Evolutionary conservation across 2,329 filamentous ascomycete species (phyloP).

Genomic region (Penicillium corylophilum): DNA sequence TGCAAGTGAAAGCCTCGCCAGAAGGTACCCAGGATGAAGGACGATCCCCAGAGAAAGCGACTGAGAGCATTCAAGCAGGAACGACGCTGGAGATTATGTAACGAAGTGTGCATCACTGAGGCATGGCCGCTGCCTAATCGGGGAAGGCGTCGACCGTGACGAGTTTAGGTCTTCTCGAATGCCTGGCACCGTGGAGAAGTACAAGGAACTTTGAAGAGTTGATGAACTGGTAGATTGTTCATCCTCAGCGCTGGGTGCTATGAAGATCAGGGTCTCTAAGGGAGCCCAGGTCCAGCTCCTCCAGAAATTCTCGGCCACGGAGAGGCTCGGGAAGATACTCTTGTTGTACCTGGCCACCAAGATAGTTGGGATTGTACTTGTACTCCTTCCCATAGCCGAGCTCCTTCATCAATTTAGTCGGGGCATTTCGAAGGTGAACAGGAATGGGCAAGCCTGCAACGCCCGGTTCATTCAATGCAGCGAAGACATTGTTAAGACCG

Average conservation of each 20-base stretch:
- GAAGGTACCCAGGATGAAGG: not conserved
- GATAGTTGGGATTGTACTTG: constrained; percentile 93
- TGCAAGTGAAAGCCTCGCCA: not conserved
- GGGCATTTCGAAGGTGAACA: constrained; percentile 85
- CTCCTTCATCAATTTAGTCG: constrained; percentile 89
- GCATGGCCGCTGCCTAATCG: not conserved
- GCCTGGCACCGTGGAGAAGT: not conserved
- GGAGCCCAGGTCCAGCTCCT: constrained; percentile 75
- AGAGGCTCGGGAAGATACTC: constrained; percentile 85
- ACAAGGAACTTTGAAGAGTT: not conserved
- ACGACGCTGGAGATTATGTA: not conserved
- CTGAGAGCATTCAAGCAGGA: not conserved
- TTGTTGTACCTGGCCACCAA: constrained; percentile 76
- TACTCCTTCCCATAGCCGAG: constrained; percentile 88
- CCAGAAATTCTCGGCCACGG: constrained; percentile 69
- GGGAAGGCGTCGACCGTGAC: not conserved
- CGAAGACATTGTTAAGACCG: constrained; percentile 74
- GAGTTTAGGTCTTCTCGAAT: not conserved
- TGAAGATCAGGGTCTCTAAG: constrained; percentile 69
- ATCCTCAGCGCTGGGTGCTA: not conserved
- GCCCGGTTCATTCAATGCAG: constrained; percentile 77
- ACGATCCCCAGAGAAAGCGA: not conserved
- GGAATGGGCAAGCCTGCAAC: constrained; percentile 80
- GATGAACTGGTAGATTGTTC: not conserved
- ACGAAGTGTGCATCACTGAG: not conserved